These are phyloP conservation scores for Choiromyces venosus DNA, from an alignment of 495 filamentous ascomycete species.

Conservation along the genomic window DNA sequence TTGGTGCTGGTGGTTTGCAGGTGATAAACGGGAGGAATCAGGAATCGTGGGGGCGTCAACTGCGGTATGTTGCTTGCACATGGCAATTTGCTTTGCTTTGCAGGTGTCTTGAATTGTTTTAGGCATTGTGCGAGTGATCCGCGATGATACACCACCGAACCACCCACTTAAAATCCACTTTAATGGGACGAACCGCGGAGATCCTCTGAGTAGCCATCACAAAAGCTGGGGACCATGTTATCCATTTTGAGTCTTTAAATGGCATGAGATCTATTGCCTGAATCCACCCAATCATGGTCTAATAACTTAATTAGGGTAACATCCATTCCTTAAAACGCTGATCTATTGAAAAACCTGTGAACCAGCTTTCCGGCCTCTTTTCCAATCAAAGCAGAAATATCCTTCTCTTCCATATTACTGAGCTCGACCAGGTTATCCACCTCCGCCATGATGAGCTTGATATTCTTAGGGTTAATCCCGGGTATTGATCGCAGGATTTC, in stretches of 20 bases:
- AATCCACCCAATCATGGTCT: background rate
- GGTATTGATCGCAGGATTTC: conserved; percentile 87
- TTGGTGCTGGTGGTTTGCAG: background rate
- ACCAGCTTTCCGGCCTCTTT: conserved; percentile 75
- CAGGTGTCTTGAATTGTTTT: background rate
- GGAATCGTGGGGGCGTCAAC: background rate
- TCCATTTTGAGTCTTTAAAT: background rate
- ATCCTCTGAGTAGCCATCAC: background rate
- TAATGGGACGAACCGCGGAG: background rate
- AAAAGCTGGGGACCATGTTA: background rate
- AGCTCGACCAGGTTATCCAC: conserved; percentile 73
- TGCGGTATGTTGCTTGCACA: background rate
- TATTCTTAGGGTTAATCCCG: conserved; percentile 73
- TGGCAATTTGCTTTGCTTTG: background rate
- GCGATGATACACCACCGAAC: background rate
- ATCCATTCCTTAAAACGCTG: conserved; percentile 51
- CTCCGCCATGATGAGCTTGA: conserved; percentile 63
- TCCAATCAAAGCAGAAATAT: conserved; percentile 68
- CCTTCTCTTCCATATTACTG: conserved; percentile 75
- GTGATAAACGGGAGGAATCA: background rate
- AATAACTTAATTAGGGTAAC: background rate
- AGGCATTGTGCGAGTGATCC: background rate
- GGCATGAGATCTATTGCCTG: background rate
- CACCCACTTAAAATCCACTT: background rate
- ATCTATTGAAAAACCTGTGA: conserved; percentile 75